Evolutionary conservation across 2,329 filamentous ascomycete species (phyloP).

Genomic region (Colletotrichum kahawae): DNA sequence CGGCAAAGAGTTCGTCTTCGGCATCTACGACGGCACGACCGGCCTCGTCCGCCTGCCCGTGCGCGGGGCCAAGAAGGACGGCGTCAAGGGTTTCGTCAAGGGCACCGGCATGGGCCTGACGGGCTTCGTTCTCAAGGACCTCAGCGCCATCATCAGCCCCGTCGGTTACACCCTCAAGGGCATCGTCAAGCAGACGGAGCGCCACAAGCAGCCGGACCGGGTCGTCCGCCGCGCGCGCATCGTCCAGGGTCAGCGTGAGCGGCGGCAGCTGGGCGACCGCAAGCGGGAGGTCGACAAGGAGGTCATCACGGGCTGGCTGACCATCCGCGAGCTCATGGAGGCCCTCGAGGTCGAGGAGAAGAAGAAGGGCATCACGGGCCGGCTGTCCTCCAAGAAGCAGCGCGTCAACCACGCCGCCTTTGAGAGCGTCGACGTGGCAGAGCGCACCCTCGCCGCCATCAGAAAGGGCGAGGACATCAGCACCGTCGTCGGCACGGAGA

Average conservation of each 20-base stretch:
- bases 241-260: conserved; percentile 58
- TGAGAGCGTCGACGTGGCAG: conserved; percentile 53
- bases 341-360: conserved; percentile 38
- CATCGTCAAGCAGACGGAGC: conserved; percentile 62
- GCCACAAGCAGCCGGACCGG: conserved; percentile 55
- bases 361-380: conserved; percentile 38
- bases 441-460: conserved; percentile 49
- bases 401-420: conserved; percentile 50
- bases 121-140: conserved; percentile 68
- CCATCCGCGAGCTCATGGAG: conserved; percentile 44
- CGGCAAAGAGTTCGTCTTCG: conserved; percentile 64
- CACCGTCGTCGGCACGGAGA: conserved; percentile 30
- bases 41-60: conserved; percentile 66
- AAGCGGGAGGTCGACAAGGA: conserved; percentile 31
- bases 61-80: conserved; percentile 59
- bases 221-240: conserved; percentile 64
- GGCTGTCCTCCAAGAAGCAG: conserved; percentile 35
- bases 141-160: conserved; percentile 65
- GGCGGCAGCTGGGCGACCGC: conserved; percentile 37
- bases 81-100: conserved; percentile 49
- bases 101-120: conserved; percentile 68
- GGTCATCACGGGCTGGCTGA: conserved; percentile 45
- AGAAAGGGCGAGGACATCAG: conserved; percentile 47
- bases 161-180: conserved; percentile 70
- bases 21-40: conserved; percentile 69